A percentile compares a stretch with the other conserved stretches of the same genome.
These are phyloP conservation scores for Alternaria metachromatica DNA, from an alignment of 2,329 filamentous ascomycete genomes.

Conservation along the genomic window DNA sequence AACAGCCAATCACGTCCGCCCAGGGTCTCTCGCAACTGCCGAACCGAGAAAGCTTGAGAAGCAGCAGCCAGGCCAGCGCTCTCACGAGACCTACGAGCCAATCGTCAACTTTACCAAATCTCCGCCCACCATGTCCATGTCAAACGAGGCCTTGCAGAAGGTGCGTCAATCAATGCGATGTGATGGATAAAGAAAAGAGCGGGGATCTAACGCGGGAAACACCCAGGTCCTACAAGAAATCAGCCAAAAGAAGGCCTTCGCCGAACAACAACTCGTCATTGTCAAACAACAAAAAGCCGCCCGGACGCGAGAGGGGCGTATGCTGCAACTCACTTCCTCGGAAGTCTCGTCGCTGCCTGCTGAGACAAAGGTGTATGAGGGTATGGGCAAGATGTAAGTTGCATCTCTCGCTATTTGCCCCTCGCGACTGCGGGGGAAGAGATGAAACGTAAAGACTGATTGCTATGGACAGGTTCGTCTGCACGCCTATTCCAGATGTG, in stretches of 20 bases:
- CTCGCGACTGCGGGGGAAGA: neutral
- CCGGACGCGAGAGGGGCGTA: constrained; percentile 87
- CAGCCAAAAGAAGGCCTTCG: constrained; percentile 83
- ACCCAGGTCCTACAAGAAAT: constrained; percentile 87
- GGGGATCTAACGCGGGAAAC: constrained; percentile 5
- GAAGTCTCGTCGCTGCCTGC: constrained; percentile 80
- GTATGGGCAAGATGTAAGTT: constrained; percentile 89
- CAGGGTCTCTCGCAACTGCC: constrained; percentile 12
- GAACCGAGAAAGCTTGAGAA: constrained; percentile 34
- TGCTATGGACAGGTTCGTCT: constrained; percentile 76
- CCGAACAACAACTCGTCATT: constrained; percentile 90
- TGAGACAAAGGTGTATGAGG: constrained; percentile 86
- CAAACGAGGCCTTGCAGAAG: constrained; percentile 93
- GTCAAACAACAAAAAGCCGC: constrained; percentile 82
- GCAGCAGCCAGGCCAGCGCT: constrained; percentile 11
- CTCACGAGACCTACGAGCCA: constrained; percentile 2
- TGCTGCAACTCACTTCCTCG: constrained; percentile 83
- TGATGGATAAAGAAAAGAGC: neutral
- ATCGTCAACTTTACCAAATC: constrained; percentile 3
- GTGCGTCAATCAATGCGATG: constrained; percentile 52
- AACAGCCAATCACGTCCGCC: constrained; percentile 24
- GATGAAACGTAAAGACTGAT: neutral
- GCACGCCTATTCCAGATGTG: constrained; percentile 73
- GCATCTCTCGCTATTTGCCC: neutral
- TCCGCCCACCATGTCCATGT: constrained; percentile 77